These are phyloP conservation scores for Hortiboletus rubellus DNA, from an alignment of 1,284 basidiomycete species.

Conservation along the genomic window DNA sequence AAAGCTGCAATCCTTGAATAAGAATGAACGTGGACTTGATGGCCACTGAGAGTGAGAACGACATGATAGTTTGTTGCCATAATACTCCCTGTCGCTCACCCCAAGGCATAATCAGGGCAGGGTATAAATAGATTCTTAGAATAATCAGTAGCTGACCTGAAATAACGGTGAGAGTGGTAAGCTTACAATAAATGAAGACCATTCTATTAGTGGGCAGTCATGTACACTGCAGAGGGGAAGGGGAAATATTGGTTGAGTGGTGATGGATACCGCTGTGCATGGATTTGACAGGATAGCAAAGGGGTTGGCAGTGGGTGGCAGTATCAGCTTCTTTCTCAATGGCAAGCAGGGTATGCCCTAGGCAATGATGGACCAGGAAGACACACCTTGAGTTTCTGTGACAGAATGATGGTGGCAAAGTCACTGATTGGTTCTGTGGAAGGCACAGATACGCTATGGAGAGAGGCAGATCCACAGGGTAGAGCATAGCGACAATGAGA, in stretches of 20 bases:
- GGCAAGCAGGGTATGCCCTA: conserved; percentile 56
- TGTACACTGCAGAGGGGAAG: conserved; percentile 23
- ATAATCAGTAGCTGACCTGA: conserved; percentile 24
- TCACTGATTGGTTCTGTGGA: conserved; percentile 72
- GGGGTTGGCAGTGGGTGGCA: too few relatives aligned
- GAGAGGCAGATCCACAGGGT: too few relatives aligned
- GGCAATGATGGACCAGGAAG: conserved; percentile 95
- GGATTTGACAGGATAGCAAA: too few relatives aligned
- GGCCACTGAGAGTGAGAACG: too few relatives aligned
- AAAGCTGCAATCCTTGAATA: too few relatives aligned
- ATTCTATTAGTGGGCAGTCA: conserved; percentile 29
- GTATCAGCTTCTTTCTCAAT: too few relatives aligned
- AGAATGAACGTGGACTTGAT: too few relatives aligned
- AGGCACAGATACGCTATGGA: too few relatives aligned
- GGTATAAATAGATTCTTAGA: conserved; percentile 39
- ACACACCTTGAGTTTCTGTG: conserved; percentile 85
- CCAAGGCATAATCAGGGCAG: conserved; percentile 11
- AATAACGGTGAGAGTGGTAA: conserved; percentile 11
- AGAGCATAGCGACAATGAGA: too few relatives aligned
- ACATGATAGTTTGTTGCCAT: conserved; percentile 13
- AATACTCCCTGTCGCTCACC: conserved; percentile 28
- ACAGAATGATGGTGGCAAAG: conserved; percentile 84
- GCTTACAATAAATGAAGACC: conserved; percentile 32
- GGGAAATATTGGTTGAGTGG: conserved; percentile 10
- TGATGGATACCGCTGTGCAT: too few relatives aligned